Evolutionary conservation across 2,329 filamentous ascomycete genomes (phyloP).

Genomic region (Boeremia exigua): DNA sequence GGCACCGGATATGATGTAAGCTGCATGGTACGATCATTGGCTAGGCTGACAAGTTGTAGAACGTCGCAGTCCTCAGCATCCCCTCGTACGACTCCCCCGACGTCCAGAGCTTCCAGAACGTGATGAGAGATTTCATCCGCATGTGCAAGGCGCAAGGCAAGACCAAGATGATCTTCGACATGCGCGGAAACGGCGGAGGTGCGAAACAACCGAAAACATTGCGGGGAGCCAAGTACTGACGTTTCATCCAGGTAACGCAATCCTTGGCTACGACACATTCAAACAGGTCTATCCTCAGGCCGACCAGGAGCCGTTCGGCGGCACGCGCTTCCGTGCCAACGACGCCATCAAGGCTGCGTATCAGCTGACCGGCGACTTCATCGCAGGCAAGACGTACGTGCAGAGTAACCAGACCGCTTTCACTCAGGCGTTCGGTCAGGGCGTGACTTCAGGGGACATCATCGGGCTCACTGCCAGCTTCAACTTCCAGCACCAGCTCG

Average conservation of each 20-base stretch:
- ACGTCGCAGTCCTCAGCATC: conserved; percentile 57
- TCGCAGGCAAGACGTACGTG: conserved; percentile 35
- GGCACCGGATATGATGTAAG: conserved; percentile 47
- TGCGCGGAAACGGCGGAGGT: conserved; percentile 64
- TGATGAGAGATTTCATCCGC: conserved; percentile 55
- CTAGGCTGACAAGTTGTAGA: conserved; percentile 46
- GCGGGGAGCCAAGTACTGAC: background rate
- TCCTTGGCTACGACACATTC: conserved; percentile 55
- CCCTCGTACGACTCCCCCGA: conserved; percentile 47
- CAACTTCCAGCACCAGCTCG: conserved; percentile 43
- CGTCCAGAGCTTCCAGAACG: conserved; percentile 46
- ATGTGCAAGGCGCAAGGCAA: conserved; percentile 57
- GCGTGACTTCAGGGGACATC: conserved; percentile 29
- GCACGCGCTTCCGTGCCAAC: conserved; percentile 55
- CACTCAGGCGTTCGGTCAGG: conserved; percentile 30
- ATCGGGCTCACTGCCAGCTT: conserved; percentile 35
- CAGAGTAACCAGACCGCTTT: conserved; percentile 40
- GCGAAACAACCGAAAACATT: background rate
- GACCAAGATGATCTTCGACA: conserved; percentile 69
- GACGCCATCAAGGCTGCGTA: conserved; percentile 48
- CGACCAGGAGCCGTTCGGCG: conserved; percentile 51
- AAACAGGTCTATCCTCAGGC: conserved; percentile 60
- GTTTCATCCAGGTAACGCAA: conserved; percentile 50
- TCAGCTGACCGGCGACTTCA: conserved; percentile 39
- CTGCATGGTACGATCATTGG: conserved; percentile 22